phyloP scores from a whole-genome alignment of 495 filamentous ascomycete genomes.

The Umbilicaria muhlenbergii region DNA sequence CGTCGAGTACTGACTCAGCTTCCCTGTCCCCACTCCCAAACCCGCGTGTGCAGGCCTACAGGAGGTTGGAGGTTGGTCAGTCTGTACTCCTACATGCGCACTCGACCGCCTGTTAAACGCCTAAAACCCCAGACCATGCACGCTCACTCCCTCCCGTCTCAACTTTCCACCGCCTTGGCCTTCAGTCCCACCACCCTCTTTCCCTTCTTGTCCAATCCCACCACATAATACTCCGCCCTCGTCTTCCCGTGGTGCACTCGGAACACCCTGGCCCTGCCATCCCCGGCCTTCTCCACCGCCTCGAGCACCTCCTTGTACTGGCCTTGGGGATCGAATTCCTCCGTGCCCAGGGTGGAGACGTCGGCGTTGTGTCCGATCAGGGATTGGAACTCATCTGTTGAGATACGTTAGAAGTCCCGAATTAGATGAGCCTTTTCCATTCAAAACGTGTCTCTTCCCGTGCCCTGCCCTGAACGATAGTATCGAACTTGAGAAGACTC shows the following conservation, averaged over 20 bases:
- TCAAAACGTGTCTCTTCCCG: too few relatives aligned
- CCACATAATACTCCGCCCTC: slow-evolving; percentile 61
- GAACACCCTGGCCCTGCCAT: slow-evolving; percentile 63
- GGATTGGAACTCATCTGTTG: slow-evolving; percentile 37
- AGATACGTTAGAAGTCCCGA: background rate
- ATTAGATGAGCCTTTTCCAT: background rate
- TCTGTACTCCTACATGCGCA: too few relatives aligned
- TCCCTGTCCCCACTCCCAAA: too few relatives aligned
- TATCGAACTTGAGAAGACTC: background rate
- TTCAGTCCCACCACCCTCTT: slow-evolving; percentile 56
- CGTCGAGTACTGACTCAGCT: too few relatives aligned
- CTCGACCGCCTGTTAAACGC: too few relatives aligned
- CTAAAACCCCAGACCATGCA: too few relatives aligned
- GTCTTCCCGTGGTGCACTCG: slow-evolving; percentile 42
- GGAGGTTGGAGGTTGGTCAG: too few relatives aligned
- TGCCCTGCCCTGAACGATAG: too few relatives aligned
- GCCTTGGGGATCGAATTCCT: slow-evolving; percentile 46
- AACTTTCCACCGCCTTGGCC: slow-evolving; percentile 62
- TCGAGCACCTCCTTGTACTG: slow-evolving; percentile 42
- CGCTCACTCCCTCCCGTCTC: background rate
- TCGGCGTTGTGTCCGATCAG: slow-evolving; percentile 38
- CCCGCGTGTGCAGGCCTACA: too few relatives aligned
- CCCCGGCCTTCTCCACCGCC: slow-evolving; percentile 33
- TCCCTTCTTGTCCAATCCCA: slow-evolving; percentile 38
- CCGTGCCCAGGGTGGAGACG: slow-evolving; percentile 34